Evolutionary conservation across 2,329 filamentous ascomycete genomes (phyloP).

Genomic region (Ophiognomonia clavigignenti-juglandacearum): DNA sequence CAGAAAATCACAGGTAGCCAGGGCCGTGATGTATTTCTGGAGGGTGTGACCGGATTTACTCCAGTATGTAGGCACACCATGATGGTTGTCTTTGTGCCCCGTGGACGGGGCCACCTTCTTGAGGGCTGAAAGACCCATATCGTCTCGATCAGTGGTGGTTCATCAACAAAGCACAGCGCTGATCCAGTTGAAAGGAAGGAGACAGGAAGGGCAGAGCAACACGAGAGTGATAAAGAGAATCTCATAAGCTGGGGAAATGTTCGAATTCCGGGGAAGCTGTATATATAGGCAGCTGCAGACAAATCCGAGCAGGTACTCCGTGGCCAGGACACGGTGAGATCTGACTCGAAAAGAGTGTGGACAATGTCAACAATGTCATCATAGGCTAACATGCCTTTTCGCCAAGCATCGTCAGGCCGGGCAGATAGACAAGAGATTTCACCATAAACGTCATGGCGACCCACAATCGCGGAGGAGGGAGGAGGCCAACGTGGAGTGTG

Average conservation of each 20-base stretch:
- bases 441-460: conserved; percentile 14
- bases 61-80: conserved; percentile 16
- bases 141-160: conserved; percentile 4
- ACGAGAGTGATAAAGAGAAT: neutral
- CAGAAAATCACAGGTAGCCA: conserved; percentile 14
- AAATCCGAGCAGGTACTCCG: neutral
- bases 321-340: neutral
- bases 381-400: too few relatives aligned
- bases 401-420: too few relatives aligned
- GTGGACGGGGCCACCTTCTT: conserved; percentile 9
- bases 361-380: conserved; percentile 9
- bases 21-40: conserved; percentile 13
- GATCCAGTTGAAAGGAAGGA: neutral
- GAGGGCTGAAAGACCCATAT: conserved; percentile 8
- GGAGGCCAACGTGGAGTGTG: conserved; percentile 13
- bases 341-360: neutral
- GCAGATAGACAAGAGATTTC: conserved; percentile 15
- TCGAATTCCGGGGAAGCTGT: conserved; percentile 4
- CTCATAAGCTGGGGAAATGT: neutral
- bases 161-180: neutral
- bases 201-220: neutral
- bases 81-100: conserved; percentile 16
- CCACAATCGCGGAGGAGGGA: conserved; percentile 15
- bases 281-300: neutral
- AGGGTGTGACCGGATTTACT: conserved; percentile 13